These are phyloP conservation scores for Phaeotremella fagi DNA, from an alignment of 768 basidiomycete species.

Conservation along the genomic window DNA sequence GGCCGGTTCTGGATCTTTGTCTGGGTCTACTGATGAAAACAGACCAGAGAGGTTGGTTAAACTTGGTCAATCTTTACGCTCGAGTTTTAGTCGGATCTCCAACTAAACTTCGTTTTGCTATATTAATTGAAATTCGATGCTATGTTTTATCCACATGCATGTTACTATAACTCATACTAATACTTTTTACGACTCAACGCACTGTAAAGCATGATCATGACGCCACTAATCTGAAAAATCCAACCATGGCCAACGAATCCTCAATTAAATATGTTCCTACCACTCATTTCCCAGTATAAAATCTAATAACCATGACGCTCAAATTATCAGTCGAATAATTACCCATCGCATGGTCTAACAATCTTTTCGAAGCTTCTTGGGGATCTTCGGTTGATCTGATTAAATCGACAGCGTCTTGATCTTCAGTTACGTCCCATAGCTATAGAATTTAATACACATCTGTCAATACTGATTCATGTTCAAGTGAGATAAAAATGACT, in stretches of 20 bases:
- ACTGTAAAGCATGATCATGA: too few relatives aligned
- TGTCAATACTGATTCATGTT: neutral
- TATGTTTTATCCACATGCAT: too few relatives aligned
- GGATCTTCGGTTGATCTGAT: constrained; percentile 65
- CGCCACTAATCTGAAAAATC: too few relatives aligned
- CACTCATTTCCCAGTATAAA: constrained; percentile 48
- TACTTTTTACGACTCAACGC: too few relatives aligned
- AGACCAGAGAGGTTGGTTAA: constrained; percentile 31
- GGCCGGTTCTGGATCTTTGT: neutral
- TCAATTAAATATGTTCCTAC: too few relatives aligned
- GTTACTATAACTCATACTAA: too few relatives aligned
- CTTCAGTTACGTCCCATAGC: constrained; percentile 95
- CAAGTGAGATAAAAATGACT: constrained; percentile 45
- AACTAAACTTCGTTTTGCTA: too few relatives aligned
- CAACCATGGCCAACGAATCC: neutral
- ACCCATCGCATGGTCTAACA: constrained; percentile 76
- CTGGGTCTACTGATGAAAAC: neutral
- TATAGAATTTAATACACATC: constrained; percentile 44
- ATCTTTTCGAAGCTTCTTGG: constrained; percentile 68
- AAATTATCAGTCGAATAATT: constrained; percentile 94
- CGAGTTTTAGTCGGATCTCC: too few relatives aligned
- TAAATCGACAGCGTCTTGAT: constrained; percentile 84
- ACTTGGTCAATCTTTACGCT: constrained; percentile 23
- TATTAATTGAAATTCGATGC: too few relatives aligned
- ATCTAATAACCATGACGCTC: constrained; percentile 80